These are phyloP conservation scores for Sporothrix mexicana DNA, from an alignment of 2,329 filamentous ascomycete genomes.

Conservation along the genomic window DNA sequence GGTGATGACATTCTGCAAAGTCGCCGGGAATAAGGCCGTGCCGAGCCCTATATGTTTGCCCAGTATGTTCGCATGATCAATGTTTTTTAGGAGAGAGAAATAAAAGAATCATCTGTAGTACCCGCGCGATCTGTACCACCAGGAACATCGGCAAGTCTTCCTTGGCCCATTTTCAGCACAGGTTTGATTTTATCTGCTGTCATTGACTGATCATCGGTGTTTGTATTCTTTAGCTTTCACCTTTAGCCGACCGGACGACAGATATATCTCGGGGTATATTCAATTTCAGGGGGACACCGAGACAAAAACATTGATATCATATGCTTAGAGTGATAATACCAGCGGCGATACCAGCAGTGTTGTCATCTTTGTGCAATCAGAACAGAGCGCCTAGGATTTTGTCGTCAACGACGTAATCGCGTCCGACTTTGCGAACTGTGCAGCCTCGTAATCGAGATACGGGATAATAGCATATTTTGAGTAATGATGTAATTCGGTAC, in stretches of 20 bases:
- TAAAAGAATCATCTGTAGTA: too few relatives aligned
- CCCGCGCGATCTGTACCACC: neutral
- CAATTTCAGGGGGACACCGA: neutral
- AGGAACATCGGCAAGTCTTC: slow-evolving; percentile 21
- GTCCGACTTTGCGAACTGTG: neutral
- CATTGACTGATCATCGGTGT: too few relatives aligned
- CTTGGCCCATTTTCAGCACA: neutral
- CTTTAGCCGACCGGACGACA: neutral
- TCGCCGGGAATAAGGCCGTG: neutral
- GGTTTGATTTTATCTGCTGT: neutral
- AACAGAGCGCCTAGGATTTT: neutral
- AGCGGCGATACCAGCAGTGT: too few relatives aligned
- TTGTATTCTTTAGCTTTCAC: neutral
- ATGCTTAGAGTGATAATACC: too few relatives aligned
- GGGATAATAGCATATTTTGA: neutral
- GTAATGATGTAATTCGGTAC: neutral
- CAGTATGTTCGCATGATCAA: neutral
- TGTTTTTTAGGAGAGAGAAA: neutral
- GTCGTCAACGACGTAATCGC: neutral
- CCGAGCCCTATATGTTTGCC: neutral
- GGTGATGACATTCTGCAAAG: too few relatives aligned
- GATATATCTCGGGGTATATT: neutral
- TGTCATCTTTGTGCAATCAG: too few relatives aligned
- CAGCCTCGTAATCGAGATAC: neutral
- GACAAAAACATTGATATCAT: neutral